phyloP scores from a whole-genome alignment of 2,329 filamentous ascomycete species.

The Saccharata proteae region DNA sequence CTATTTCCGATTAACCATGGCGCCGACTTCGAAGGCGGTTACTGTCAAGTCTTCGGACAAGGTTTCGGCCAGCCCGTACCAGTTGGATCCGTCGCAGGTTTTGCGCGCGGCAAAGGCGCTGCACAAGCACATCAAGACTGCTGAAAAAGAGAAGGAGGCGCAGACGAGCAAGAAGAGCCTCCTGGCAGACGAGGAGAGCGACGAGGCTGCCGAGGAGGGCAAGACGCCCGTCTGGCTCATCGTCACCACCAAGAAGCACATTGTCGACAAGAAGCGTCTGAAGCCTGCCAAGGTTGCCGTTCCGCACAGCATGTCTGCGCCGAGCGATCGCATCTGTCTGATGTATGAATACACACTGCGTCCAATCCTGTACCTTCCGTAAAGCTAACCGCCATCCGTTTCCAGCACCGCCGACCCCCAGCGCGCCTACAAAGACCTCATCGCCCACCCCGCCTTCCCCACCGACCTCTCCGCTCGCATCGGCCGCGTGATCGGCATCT shows the following conservation, averaged over 20 bases:
- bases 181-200: slow-evolving; percentile 36
- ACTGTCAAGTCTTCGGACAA: slow-evolving; percentile 26
- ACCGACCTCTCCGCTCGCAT: slow-evolving; percentile 35
- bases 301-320: slow-evolving; percentile 7
- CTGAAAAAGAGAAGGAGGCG: slow-evolving; percentile 34
- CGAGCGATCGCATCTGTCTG: slow-evolving; percentile 5
- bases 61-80: slow-evolving; percentile 25
- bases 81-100: slow-evolving; percentile 38
- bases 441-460: slow-evolving; percentile 54
- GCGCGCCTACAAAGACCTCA: slow-evolving; percentile 79
- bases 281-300: slow-evolving; percentile 66
- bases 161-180: slow-evolving; percentile 41
- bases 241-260: slow-evolving; percentile 53
- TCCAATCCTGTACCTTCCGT: no score
- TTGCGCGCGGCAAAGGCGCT: slow-evolving; percentile 48
- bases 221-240: slow-evolving; percentile 48
- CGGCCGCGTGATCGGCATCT: slow-evolving; percentile 59
- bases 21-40: slow-evolving; percentile 20
- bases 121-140: slow-evolving; percentile 43
- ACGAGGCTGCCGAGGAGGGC: slow-evolving; percentile 26
- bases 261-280: slow-evolving; percentile 61
- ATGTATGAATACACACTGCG: slow-evolving; percentile 3
- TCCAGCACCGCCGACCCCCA: slow-evolving; percentile 68
- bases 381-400: neutral
- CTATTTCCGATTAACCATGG: slow-evolving; percentile 13